Conservation (phyloP, 371 early-diverging fungal genomes). For the Cokeromyces recurvatus region DNA sequence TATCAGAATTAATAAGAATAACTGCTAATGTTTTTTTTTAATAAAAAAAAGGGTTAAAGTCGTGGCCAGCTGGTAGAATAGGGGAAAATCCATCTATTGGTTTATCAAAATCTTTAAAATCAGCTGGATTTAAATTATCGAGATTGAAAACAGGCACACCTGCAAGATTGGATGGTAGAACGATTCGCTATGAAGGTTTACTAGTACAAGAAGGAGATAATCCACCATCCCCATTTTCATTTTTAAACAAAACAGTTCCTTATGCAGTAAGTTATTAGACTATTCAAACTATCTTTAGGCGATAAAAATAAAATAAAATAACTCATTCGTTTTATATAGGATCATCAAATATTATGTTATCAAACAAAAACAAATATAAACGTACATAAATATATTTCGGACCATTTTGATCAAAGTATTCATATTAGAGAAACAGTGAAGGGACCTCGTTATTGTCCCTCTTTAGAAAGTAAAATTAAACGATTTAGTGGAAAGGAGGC, state of each 20-base stretch:
- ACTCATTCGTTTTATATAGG: constrained; percentile 20
- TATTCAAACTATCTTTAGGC: no score
- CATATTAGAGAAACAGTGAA: constrained; percentile 82
- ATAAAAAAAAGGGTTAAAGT: constrained; percentile 64
- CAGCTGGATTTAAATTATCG: constrained; percentile 72
- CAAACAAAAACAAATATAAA: constrained; percentile 71
- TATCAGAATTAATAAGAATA: not conserved
- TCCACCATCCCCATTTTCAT: constrained; percentile 78
- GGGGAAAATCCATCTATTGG: constrained; percentile 75
- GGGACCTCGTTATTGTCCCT: constrained; percentile 88
- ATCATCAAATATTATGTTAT: constrained; percentile 69
- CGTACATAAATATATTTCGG: constrained; percentile 66
- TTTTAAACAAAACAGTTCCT: constrained; percentile 61
- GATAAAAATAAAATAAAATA: not conserved
- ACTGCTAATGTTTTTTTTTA: no score
- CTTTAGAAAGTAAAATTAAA: constrained; percentile 78
- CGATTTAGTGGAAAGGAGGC: constrained; percentile 63
- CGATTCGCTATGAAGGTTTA: constrained; percentile 68
- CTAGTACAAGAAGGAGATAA: constrained; percentile 68
- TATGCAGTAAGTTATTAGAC: constrained; percentile 36
- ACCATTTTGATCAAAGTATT: constrained; percentile 74
- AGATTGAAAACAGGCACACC: constrained; percentile 87
- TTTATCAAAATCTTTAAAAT: constrained; percentile 67
- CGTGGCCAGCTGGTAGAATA: constrained; percentile 78
- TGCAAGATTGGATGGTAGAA: constrained; percentile 70